Evolutionary conservation across 1,284 basidiomycete genomes (phyloP).

Genomic region (Ceratobasidium sp.): DNA sequence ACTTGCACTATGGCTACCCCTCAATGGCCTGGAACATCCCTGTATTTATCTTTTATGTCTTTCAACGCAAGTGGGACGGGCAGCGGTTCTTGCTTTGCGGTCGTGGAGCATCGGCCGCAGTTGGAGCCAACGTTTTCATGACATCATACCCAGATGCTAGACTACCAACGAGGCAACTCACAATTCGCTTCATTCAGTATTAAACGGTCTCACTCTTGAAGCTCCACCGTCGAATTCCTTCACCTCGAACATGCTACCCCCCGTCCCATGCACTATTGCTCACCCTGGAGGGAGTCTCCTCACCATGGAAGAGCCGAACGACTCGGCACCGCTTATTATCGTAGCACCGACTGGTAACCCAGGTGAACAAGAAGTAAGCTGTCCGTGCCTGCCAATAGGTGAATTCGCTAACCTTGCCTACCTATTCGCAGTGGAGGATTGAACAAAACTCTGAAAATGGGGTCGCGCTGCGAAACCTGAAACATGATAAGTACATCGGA

Average conservation of each 20-base stretch:
- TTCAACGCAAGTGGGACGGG: too few species aligned
- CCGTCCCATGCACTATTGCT: slow-evolving; percentile 1
- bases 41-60: too few species aligned
- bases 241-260: background rate
- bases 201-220: background rate
- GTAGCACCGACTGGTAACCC: slow-evolving; percentile 6
- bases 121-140: too few species aligned
- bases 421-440: background rate
- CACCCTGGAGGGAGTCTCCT: background rate
- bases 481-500: slow-evolving; percentile 8
- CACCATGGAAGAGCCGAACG: slow-evolving; percentile 2
- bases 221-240: background rate
- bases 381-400: too few species aligned
- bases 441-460: slow-evolving; percentile 5
- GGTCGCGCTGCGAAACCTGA: background rate
- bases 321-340: background rate
- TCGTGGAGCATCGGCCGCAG: too few species aligned
- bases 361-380: slow-evolving; percentile 18
- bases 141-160: too few species aligned
- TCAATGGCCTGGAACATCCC: too few species aligned
- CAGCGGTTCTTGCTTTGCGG: too few species aligned
- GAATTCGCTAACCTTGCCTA: background rate
- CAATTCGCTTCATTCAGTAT: too few species aligned
- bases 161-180: too few species aligned
- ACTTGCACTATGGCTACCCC: too few species aligned